Conservation (phyloP, 23 red algal genomes). For the Gracilariopsis chorda region DNA sequence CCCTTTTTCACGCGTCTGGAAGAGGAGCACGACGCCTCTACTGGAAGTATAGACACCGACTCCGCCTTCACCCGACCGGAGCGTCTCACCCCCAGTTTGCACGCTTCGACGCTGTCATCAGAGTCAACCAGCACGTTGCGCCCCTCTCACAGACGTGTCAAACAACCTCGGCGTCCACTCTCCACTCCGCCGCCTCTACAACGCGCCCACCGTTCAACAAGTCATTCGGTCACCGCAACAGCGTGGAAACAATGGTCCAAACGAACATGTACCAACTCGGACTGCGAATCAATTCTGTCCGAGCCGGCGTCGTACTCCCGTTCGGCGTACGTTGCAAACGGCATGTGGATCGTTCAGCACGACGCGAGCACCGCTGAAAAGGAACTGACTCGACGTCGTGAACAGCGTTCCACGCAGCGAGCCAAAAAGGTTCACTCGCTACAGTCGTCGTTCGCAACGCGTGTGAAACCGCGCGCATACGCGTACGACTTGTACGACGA, state of each 20-base stretch:
- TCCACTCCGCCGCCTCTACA: neutral
- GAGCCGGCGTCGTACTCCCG: conserved; percentile 56
- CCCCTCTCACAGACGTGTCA: neutral
- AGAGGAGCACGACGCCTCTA: neutral
- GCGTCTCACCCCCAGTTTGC: neutral
- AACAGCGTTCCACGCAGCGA: neutral
- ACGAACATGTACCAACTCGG: neutral
- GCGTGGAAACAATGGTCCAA: conserved; percentile 1
- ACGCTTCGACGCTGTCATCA: neutral
- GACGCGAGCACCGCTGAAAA: conserved; percentile 2
- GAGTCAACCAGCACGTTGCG: neutral
- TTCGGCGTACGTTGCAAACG: conserved; percentile 23
- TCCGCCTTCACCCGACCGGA: neutral
- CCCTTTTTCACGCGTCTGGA: conserved; percentile 8
- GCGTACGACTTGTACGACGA: neutral
- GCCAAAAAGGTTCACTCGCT: neutral
- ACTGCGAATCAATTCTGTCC: conserved; percentile 27
- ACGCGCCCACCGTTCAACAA: neutral
- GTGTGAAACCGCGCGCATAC: neutral
- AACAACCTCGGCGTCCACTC: neutral
- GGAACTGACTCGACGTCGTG: neutral
- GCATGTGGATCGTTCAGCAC: conserved; percentile 57
- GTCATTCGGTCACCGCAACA: neutral
- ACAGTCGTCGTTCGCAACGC: neutral
- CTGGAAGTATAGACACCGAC: neutral